Conservation (phyloP, 306 rosid genomes). For the Pyrus bretschneideri region DNA sequence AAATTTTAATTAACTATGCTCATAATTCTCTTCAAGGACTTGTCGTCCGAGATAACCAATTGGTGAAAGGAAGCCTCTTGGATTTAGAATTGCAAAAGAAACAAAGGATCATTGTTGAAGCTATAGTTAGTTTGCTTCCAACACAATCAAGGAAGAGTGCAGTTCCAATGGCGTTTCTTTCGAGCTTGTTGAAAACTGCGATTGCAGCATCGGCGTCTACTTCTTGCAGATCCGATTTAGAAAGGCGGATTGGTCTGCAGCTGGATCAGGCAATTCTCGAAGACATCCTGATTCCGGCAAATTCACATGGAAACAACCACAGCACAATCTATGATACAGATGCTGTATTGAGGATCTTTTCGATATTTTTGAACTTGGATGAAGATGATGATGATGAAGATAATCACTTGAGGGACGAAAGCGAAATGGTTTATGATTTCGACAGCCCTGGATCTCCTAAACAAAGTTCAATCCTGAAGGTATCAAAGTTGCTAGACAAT, state of each 20-base stretch:
- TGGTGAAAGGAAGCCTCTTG: constrained; percentile 48
- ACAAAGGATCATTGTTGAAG: constrained; percentile 81
- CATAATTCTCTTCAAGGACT: constrained; percentile 82
- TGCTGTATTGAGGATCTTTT: constrained; percentile 73
- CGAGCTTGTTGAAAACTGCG: constrained; percentile 84
- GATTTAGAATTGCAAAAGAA: constrained; percentile 75
- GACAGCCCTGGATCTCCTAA: constrained; percentile 95
- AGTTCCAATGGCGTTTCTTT: constrained; percentile 93
- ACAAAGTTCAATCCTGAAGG: constrained; percentile 89
- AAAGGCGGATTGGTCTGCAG: constrained; percentile 83
- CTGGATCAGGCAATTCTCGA: constrained; percentile 97
- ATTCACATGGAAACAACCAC: constrained; percentile 51
- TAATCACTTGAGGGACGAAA: constrained; percentile 58
- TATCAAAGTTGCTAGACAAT: constrained; percentile 77
- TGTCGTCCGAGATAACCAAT: constrained; percentile 46
- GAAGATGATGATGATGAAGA: constrained; percentile 74
- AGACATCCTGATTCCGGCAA: constrained; percentile 80
- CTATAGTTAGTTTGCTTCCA: constrained; percentile 70
- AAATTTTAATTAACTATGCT: constrained; percentile 77
- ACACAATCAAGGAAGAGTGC: constrained; percentile 84
- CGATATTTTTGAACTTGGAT: constrained; percentile 77
- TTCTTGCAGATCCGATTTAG: constrained; percentile 83
- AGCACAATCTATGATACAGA: constrained; percentile 70
- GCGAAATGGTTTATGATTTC: constrained; percentile 76
- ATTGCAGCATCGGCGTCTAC: constrained; percentile 70